Evolutionary conservation across 176 grass and related monocot species (phyloP).

Genomic region (Hsuehochloa calcarea): DNA sequence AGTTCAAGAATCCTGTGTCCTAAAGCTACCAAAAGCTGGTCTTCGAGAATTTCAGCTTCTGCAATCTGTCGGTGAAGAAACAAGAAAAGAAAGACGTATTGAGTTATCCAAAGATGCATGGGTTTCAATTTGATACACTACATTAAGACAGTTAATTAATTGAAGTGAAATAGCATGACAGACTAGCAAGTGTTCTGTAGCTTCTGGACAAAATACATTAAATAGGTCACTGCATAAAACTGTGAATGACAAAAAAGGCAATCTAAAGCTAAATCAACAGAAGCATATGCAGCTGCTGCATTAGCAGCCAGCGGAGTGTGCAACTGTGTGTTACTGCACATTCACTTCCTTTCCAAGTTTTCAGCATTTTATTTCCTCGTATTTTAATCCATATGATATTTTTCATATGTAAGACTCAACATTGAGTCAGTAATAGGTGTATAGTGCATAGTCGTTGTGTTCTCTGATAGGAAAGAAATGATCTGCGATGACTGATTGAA

Average conservation of each 20-base stretch:
- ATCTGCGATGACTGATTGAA: not conserved
- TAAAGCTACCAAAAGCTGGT: slow-evolving; percentile 90
- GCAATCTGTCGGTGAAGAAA: slow-evolving; percentile 58
- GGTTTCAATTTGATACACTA: not conserved
- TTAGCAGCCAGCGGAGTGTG: not conserved
- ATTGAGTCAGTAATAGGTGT: not conserved
- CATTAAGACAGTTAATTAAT: not conserved
- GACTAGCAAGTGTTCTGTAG: not conserved
- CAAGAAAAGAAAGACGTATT: not conserved
- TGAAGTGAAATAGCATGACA: not conserved
- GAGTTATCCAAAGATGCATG: not conserved
- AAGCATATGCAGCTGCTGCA: not conserved
- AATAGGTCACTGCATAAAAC: not conserved
- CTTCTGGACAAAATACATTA: not conserved
- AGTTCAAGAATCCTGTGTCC: slow-evolving; percentile 97
- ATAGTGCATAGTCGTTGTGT: not conserved
- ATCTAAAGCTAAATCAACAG: not conserved
- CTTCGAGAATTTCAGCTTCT: slow-evolving; percentile 93
- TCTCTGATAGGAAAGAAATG: not conserved
- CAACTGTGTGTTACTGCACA: not conserved
- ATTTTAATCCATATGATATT: not conserved
- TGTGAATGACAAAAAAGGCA: not conserved
- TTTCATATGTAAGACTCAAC: not conserved
- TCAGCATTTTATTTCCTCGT: not conserved
- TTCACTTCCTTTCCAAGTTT: not conserved